Base-by-base conservation (phyloP, 306 rosid species). In the Arachis stenosperma region DNA sequence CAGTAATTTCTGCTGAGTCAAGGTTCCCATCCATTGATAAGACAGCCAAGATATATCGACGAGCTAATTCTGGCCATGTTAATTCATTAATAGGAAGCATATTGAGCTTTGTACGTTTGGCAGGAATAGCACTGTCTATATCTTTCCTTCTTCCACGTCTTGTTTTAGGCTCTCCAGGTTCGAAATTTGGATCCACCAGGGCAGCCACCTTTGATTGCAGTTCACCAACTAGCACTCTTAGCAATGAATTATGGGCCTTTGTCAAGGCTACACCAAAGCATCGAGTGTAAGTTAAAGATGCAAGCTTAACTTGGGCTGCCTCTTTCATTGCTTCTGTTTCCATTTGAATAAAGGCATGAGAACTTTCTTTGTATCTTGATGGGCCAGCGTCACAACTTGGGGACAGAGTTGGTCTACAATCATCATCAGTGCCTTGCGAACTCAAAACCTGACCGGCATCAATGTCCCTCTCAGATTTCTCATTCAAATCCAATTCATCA, bases 51-150 rank as follows among this genome's bases (percentile, higher is more conserved):
- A 92, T 74, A 62, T 88, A 95, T 61, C 99, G 86, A 43, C 88
- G 92, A 41, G 97, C 97, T 74, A 95, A 84, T 82, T 92, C 99
- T 42, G 99, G 99, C 99, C 98, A 95, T n/a, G 98, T 95, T 64
- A 92, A 83, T 76, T 90, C 98, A 79, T 95, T 95, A 59, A 90
- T 86, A 55, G 99, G 98, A 68, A 95, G 98, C 85, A 86, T 83
- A 60, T 87, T 93, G 67, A 88, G 87, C 86, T 90, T 90, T 52
- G 83, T 71, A 78, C 86, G 84, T 86, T 85, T 90, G 17, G 87
- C 67, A 78, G 89, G 84, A 80, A 81, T 8, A 62, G 88, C 79
- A 74, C 79, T 77, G 43, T 95, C 99, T 12, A 81, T 76, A 70
- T 95, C 99, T 86, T 88, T 95, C 84, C 88, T 95, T 80, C 98